Evolutionary conservation across 371 early-diverging fungal species (phyloP), one percentile per base, ranked within the genome.

Genomic region (Synchytrium microbalum): DNA sequence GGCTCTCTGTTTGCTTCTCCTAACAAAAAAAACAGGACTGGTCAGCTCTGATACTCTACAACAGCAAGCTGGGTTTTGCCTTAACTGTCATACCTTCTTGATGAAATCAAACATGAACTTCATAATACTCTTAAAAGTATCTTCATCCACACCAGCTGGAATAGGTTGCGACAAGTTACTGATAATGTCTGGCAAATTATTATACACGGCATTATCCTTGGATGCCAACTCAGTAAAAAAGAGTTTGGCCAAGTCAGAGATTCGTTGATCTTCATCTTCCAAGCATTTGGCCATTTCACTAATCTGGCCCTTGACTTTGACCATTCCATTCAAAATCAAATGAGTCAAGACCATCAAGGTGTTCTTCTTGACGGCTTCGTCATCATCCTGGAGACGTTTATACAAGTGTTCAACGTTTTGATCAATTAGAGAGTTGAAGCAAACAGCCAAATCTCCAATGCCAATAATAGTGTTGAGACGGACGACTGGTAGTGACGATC

Each of bases 281-380:
- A 97, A 78, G 64, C 96, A 95, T 69, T 92, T 92, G 1, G 96
- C 96, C 90, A 97, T 93, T 67, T 96, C 94, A 65, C 92, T 89
- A 51, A 97, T 82, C 67, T 96, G 95, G 3, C 97, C 96, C 73
- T 96, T 98, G 59, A 94, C 95, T 69, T 98, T 98, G 72, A 98
- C 88, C 95, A 96, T 95, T 32, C 98, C 97, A 72, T 97, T 97
- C 58, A 98, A 76, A 46, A 96, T 92, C 74, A 98, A 74, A 69
- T 95, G 96, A 0, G 96, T 94, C 57, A 98, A 72, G 3, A 98
- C 98, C 96, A 98, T 96, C 30, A 98, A 85, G 19, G 95, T 87
- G 68, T 93, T 96, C 76, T 92, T 94, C 72, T 92, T 91, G 54
- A 95, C 95, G 14, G 84, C 65, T 0, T 71, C 73, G 64, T 92